phyloP scores from a whole-genome alignment of 495 filamentous ascomycete species.

The Penicillium samsonianum region DNA sequence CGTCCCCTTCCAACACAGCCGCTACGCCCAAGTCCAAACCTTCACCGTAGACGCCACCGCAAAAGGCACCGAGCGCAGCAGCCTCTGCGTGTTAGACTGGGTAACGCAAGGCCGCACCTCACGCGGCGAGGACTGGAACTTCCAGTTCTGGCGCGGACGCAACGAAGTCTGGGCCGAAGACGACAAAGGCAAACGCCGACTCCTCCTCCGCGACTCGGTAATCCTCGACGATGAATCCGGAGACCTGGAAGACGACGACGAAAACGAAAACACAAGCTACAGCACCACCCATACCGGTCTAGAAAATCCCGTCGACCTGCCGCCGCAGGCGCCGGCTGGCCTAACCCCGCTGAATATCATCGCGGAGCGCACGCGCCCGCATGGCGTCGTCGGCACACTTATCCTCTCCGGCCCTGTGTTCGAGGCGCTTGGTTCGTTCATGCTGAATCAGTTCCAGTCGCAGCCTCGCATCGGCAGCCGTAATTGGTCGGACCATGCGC shows the following conservation, averaged over 20 bases:
- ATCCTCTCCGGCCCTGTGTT: conserved; percentile 77
- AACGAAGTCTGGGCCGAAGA: conserved; percentile 78
- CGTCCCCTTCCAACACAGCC: conserved; percentile 78
- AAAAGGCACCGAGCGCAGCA: conserved; percentile 41
- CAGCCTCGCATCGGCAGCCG: conserved; percentile 83
- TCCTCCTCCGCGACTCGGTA: conserved; percentile 81
- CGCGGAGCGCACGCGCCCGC: conserved; percentile 44
- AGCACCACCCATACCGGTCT: conserved; percentile 16
- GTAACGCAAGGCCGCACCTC: conserved; percentile 84
- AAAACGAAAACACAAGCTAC: conserved; percentile 5
- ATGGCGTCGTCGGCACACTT: conserved; percentile 76
- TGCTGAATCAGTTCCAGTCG: conserved; percentile 71
- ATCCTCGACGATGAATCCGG: conserved; percentile 61
- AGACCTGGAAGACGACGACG: conserved; percentile 25
- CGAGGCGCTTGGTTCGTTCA: conserved; percentile 62
- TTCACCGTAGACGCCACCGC: conserved; percentile 66
- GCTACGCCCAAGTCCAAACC: conserved; percentile 79
- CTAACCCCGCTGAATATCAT: conserved; percentile 35
- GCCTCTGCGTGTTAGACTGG: conserved; percentile 87
- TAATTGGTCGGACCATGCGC: conserved; percentile 60
- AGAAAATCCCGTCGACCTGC: conserved; percentile 14
- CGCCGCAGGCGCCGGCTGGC: conserved; percentile 15
- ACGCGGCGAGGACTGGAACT: conserved; percentile 87
- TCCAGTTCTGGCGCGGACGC: conserved; percentile 70
- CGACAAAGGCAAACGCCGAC: conserved; percentile 47